Conservation (phyloP, 1,284 basidiomycete genomes). For the Mycena citricolor region DNA sequence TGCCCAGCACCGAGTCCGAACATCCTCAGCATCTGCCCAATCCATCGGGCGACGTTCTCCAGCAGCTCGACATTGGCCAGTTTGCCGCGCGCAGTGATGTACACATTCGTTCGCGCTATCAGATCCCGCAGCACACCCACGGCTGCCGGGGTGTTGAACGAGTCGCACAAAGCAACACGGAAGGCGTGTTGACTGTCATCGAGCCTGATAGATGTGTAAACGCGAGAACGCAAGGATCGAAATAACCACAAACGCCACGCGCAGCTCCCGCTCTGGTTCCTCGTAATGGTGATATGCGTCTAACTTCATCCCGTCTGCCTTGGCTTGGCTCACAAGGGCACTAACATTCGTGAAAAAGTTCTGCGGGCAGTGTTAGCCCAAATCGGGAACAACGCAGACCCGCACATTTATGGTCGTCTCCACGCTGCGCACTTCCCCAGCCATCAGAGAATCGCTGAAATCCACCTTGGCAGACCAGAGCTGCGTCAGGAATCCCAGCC, state of each 20-base stretch:
- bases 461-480: constrained; percentile 93
- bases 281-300: constrained; percentile 67
- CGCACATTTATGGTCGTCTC: constrained; percentile 88
- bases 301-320: constrained; percentile 45
- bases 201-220: constrained; percentile 48
- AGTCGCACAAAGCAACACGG: constrained; percentile 92
- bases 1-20: constrained; percentile 90
- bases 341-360: constrained; percentile 94
- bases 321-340: constrained; percentile 68
- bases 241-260: constrained; percentile 49
- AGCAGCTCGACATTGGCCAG: constrained; percentile 72
- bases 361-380: constrained; percentile 40
- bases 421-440: constrained; percentile 85
- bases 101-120: constrained; percentile 87
- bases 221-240: constrained; percentile 15
- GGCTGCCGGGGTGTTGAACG: constrained; percentile 93
- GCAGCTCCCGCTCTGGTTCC: constrained; percentile 64
- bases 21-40: constrained; percentile 89
- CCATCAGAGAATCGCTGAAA: constrained; percentile 89
- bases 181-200: constrained; percentile 78
- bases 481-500: constrained; percentile 92
- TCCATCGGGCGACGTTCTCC: constrained; percentile 79
- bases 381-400: constrained; percentile 13
- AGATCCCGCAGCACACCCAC: constrained; percentile 79
- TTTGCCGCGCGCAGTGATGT: constrained; percentile 69